Evolutionary conservation across 2,329 filamentous ascomycete genomes (phyloP).

Genomic region (Fusarium austroafricanum): DNA sequence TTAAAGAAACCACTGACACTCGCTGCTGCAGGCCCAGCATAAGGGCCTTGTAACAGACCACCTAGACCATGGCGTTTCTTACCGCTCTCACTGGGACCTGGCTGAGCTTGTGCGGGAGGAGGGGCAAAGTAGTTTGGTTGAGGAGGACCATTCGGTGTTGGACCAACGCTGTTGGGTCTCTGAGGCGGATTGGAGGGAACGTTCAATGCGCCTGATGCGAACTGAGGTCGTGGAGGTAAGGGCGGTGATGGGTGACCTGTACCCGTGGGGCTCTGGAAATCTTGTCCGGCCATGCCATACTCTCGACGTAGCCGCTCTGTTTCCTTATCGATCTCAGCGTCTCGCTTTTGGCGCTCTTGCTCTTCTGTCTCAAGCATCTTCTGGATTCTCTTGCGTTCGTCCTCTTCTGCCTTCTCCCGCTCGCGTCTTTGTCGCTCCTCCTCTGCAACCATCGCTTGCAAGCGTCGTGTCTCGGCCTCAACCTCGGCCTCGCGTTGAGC

Average conservation of each 20-base stretch:
- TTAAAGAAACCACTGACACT: constrained; percentile 60
- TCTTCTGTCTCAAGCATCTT: constrained; percentile 76
- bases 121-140: constrained; percentile 41
- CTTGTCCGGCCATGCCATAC: constrained; percentile 70
- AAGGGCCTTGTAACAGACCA: constrained; percentile 48
- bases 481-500: constrained; percentile 58
- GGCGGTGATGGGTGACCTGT: constrained; percentile 46
- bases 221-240: constrained; percentile 50
- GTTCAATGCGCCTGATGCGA: constrained; percentile 25
- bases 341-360: constrained; percentile 64
- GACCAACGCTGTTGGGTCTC: constrained; percentile 62
- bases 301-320: constrained; percentile 80
- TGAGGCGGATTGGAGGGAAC: constrained; percentile 51
- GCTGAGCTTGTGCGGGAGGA: constrained; percentile 39
- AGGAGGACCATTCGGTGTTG: constrained; percentile 44
- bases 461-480: constrained; percentile 81
- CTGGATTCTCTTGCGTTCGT: constrained; percentile 67
- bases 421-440: constrained; percentile 66
- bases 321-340: constrained; percentile 77
- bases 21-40: constrained; percentile 55
- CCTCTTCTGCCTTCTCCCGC: constrained; percentile 65
- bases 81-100: constrained; percentile 30
- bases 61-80: constrained; percentile 47
- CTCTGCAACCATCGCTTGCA: constrained; percentile 66
- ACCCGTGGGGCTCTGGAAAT: constrained; percentile 40